A percentile compares a stretch with the other conserved stretches of the same genome.
Conservation (phyloP, 1,139 yeast genomes). For the Keqinozyma sinolaborantium region DNA sequence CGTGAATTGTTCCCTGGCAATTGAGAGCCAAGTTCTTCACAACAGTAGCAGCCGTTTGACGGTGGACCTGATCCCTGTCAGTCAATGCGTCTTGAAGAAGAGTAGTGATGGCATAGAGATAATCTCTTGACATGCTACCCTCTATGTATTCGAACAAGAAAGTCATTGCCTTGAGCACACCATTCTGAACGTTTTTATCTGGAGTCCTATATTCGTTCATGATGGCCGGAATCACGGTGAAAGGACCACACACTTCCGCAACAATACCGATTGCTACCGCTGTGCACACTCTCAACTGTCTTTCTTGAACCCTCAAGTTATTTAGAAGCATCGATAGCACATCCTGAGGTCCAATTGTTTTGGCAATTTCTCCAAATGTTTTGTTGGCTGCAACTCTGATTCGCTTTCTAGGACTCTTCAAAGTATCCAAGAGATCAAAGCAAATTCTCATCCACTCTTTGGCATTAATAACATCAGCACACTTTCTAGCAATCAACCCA, state of each 20-base stretch:
- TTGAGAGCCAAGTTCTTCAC: slow-evolving; percentile 80
- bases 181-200: slow-evolving; percentile 91
- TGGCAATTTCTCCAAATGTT: slow-evolving; percentile 89
- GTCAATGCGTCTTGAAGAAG: slow-evolving; percentile 86
- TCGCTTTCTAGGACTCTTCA: slow-evolving; percentile 77
- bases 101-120: slow-evolving; percentile 78
- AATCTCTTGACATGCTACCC: slow-evolving; percentile 69
- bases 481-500: slow-evolving; percentile 78
- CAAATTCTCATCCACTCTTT: slow-evolving; percentile 98
- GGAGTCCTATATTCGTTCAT: slow-evolving; percentile 96
- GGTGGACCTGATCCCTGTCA: slow-evolving; percentile 87
- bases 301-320: slow-evolving; percentile 87
- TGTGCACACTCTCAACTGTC: slow-evolving; percentile 94
- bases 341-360: slow-evolving; percentile 95
- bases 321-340: slow-evolving; percentile 81
- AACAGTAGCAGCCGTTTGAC: slow-evolving; percentile 94
- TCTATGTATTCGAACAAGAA: slow-evolving; percentile 93
- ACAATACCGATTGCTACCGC: slow-evolving; percentile 98
- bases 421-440: slow-evolving; percentile 83
- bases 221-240: slow-evolving; percentile 91
- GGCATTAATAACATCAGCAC: slow-evolving; percentile 85
- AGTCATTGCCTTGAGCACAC: slow-evolving; percentile 88
- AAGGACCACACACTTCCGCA: slow-evolving; percentile 91
- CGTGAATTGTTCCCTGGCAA: slow-evolving; percentile 71
- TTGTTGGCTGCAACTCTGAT: slow-evolving; percentile 84